Evolutionary conservation across 257 asterid species (phyloP), one percentile per base, ranked within the genome.

Genomic region (Orobanche coerulescens): DNA sequence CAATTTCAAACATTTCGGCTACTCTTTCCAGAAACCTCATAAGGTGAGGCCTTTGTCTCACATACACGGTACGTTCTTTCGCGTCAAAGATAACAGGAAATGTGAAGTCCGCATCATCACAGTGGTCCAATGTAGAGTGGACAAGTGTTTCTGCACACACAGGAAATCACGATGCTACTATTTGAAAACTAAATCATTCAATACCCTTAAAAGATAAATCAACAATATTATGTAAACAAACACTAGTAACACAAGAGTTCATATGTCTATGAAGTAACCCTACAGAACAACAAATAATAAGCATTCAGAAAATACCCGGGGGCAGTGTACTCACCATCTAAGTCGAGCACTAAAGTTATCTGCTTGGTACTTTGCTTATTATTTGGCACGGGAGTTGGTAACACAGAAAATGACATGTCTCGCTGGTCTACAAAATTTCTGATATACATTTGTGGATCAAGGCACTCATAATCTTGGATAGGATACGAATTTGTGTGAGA

Each of bases 81-180:
- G 76, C 67, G 86, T 90, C 81, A 82, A 86, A 89, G 85, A 73
- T 71, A 42, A 93, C 96, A 6, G 89, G 73, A 77, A 93, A 93
- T 25, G 85, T 86, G 86, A 93, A 93, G 79, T 89, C 98, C 4
- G 95, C 92, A 62, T 79, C 85, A 58, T 79, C 84, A 70, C 95
- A 76, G 63, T 62, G 84, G 49, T 84, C 98, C 85, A 88, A 61
- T 33, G 86, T 77, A 42, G 98, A 93, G 80, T 93, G 98, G 66
- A 93, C 95, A 18, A 93, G 97, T 39, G 98, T 93, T 78, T 93
- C 98, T 93, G 95, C 65, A 78, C 37, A 78, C 37, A 75, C 60
- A 65, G 47, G 25, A 69, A 67, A 47, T 44, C 60, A 76, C 57
- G 40, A 23, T 60, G 37, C 48, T 16, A 52, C 36, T 19, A 40